Conservation (phyloP, 257 asterid genomes). For the Solanum clarkiae region DNA sequence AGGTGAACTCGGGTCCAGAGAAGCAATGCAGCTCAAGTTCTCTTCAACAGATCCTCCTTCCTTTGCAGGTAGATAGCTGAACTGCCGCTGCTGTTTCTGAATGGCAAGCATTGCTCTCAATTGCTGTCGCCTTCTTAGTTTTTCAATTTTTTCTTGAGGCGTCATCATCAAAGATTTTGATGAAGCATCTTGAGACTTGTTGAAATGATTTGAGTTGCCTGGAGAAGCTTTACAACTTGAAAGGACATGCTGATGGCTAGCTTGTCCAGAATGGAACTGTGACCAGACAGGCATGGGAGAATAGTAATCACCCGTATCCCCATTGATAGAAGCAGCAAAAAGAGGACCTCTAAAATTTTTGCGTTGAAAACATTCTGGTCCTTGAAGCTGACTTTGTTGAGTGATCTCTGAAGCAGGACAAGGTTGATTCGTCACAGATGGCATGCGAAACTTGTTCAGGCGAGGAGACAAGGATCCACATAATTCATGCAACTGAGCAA, state of each 20-base stretch:
- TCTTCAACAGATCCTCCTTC: slow-evolving; percentile 43
- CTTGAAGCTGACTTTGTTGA: slow-evolving; percentile 28
- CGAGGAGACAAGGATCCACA: slow-evolving; percentile 31
- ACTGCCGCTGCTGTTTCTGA: slow-evolving; percentile 72
- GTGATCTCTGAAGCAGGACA: slow-evolving; percentile 23
- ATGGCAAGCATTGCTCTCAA: slow-evolving; percentile 85
- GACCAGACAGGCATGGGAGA: slow-evolving; percentile 17
- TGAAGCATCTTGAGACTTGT: slow-evolving; percentile 12
- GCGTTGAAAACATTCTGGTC: slow-evolving; percentile 27
- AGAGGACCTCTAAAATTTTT: slow-evolving; percentile 26
- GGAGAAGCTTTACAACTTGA: slow-evolving; percentile 33
- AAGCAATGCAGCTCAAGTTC: slow-evolving; percentile 23
- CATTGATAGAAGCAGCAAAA: slow-evolving; percentile 35
- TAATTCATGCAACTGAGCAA: slow-evolving; percentile 22
- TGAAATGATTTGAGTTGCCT: slow-evolving; percentile 24
- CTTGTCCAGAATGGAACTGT: slow-evolving; percentile 16
- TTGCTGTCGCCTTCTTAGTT: slow-evolving; percentile 80
- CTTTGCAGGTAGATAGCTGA: slow-evolving; percentile 41
- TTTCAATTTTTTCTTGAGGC: slow-evolving; percentile 81
- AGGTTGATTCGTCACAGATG: slow-evolving; percentile 31
- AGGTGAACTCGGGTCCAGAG: slow-evolving; percentile 39
- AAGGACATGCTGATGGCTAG: slow-evolving; percentile 4
- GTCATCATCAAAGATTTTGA: slow-evolving; percentile 52
- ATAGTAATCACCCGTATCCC: slow-evolving; percentile 33
- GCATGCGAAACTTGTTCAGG: slow-evolving; percentile 31